A percentile compares a stretch with the other conserved stretches of the same genome.
Conservation (phyloP, 257 asterid species). For the Nicotiana tabacum region DNA sequence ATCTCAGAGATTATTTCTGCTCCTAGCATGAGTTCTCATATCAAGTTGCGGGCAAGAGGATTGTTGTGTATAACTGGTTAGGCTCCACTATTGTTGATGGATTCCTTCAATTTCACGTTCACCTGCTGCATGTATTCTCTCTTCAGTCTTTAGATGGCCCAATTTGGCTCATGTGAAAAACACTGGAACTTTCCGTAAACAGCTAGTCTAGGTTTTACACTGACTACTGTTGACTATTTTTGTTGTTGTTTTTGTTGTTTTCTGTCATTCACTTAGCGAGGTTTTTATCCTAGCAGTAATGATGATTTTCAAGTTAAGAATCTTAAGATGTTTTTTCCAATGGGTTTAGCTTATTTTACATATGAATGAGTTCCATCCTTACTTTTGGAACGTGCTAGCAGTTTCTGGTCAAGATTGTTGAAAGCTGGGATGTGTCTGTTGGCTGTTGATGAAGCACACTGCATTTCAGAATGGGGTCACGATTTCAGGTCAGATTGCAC, state of each 20-base stretch:
- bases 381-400: constrained; percentile 30
- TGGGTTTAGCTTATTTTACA: neutral
- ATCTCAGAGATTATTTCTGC: neutral
- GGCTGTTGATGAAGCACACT: constrained; percentile 98
- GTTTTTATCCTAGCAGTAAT: neutral
- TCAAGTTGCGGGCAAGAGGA: neutral
- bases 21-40: neutral
- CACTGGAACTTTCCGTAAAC: neutral
- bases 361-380: constrained; percentile 7
- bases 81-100: neutral
- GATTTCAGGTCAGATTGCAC: constrained; percentile 58
- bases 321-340: neutral
- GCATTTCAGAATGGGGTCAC: constrained; percentile 99
- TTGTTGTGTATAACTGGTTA: neutral
- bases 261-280: neutral
- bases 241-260: neutral
- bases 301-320: constrained; percentile 3
- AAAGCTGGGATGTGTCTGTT: constrained; percentile 69
- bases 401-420: constrained; percentile 84
- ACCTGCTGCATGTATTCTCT: neutral
- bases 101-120: neutral
- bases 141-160: neutral
- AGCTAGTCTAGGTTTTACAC: neutral
- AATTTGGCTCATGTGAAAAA: neutral
- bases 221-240: neutral